Conservation (phyloP, 2,329 filamentous ascomycete genomes). For the Penicillium sp. region DNA sequence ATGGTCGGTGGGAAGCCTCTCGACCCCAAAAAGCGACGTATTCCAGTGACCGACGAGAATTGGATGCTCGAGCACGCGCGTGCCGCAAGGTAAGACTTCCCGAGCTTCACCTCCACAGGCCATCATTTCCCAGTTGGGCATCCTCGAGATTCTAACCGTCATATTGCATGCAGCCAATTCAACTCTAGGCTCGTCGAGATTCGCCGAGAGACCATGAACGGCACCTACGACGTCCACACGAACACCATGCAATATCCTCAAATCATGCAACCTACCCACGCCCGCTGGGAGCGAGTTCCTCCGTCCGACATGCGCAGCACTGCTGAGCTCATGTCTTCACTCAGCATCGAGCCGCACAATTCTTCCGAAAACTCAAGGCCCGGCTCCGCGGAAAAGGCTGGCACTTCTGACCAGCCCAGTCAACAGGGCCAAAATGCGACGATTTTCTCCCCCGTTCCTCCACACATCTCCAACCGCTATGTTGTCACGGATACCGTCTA, state of each 20-base stretch:
- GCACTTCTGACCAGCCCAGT: slow-evolving; percentile 2
- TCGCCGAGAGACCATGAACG: slow-evolving; percentile 63
- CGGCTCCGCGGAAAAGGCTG: background rate
- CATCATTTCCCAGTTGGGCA: no score
- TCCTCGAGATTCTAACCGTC: slow-evolving; percentile 3
- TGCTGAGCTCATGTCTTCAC: slow-evolving; percentile 28
- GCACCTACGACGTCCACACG: slow-evolving; percentile 90
- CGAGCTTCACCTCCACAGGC: background rate
- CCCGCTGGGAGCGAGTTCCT: slow-evolving; percentile 68
- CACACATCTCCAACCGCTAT: slow-evolving; percentile 55
- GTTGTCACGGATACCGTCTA: slow-evolving; percentile 57
- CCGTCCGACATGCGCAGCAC: slow-evolving; percentile 33
- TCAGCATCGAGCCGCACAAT: slow-evolving; percentile 28
- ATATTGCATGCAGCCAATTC: slow-evolving; percentile 59
- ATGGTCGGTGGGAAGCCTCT: slow-evolving; percentile 64
- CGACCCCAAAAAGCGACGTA: slow-evolving; percentile 74
- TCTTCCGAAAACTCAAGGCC: background rate
- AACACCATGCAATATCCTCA: slow-evolving; percentile 84
- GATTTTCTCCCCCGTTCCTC: slow-evolving; percentile 51
- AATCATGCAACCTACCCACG: slow-evolving; percentile 84
- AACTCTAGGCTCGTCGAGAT: slow-evolving; percentile 67
- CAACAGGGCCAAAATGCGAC: slow-evolving; percentile 8
- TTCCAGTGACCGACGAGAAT: slow-evolving; percentile 86
- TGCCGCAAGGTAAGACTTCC: slow-evolving; percentile 67
- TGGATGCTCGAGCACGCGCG: slow-evolving; percentile 95